Evolutionary conservation across 2,329 filamentous ascomycete species (phyloP).

Genomic region (Neonectria magnoliae): DNA sequence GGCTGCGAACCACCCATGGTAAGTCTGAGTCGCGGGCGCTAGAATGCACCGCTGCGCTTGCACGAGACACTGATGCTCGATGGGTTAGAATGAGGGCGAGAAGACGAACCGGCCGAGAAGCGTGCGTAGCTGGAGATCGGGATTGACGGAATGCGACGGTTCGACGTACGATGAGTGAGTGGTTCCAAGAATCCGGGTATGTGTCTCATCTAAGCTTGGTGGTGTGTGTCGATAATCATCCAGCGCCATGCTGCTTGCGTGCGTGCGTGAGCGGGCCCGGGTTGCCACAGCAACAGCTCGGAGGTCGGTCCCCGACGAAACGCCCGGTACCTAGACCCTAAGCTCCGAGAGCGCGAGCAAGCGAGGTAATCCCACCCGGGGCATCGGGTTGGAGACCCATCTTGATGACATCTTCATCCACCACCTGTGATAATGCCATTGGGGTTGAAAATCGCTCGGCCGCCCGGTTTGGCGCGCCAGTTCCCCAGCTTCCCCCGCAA

Average conservation of each 20-base stretch:
- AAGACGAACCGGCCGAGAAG: neutral
- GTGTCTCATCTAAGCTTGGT: slow-evolving; percentile 30
- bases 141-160: slow-evolving; percentile 9
- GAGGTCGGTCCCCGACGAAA: slow-evolving; percentile 21
- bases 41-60: slow-evolving; percentile 13
- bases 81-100: slow-evolving; percentile 14
- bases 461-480: slow-evolving; percentile 2
- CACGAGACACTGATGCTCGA: neutral
- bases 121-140: neutral
- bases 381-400: slow-evolving; percentile 24
- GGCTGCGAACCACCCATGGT: slow-evolving; percentile 46
- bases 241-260: neutral
- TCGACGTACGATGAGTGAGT: neutral
- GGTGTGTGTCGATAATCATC: slow-evolving; percentile 27
- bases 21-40: slow-evolving; percentile 23
- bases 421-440: slow-evolving; percentile 21
- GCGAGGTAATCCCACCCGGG: neutral
- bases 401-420: slow-evolving; percentile 7
- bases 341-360: slow-evolving; percentile 1
- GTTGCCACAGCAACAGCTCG: slow-evolving; percentile 43
- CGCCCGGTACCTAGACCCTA: neutral
- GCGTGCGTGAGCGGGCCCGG: slow-evolving; percentile 18
- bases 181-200: slow-evolving; percentile 5
- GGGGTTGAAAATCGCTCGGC: slow-evolving; percentile 21
- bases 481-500: slow-evolving; percentile 6